Evolutionary conservation across 768 basidiomycete species (phyloP).

Genomic region (Lactarius tabidus): DNA sequence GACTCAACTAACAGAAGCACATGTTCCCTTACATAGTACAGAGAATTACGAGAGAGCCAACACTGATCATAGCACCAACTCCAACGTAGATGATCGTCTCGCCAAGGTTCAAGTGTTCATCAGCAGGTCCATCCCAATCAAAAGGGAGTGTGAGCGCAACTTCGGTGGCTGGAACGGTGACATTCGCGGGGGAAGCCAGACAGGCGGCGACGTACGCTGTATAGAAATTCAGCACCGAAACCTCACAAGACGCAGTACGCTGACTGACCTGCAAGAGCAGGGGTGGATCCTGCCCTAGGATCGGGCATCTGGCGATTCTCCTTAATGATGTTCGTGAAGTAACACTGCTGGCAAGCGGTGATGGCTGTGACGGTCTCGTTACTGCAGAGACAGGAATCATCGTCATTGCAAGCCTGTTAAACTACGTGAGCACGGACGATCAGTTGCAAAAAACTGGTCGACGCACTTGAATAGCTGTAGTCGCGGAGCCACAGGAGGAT

Average conservation of each 20-base stretch:
- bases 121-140: slow-evolving; percentile 60
- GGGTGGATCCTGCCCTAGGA: slow-evolving; percentile 53
- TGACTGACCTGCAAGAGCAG: slow-evolving; percentile 51
- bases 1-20: background rate
- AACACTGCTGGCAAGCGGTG: slow-evolving; percentile 60
- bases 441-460: background rate
- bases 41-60: slow-evolving; percentile 47
- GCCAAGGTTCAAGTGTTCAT: slow-evolving; percentile 41
- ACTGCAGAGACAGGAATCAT: slow-evolving; percentile 54
- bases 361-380: slow-evolving; percentile 41
- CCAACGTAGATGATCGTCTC: slow-evolving; percentile 45
- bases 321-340: slow-evolving; percentile 52
- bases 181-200: slow-evolving; percentile 31
- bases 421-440: background rate
- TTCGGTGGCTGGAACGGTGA: slow-evolving; percentile 38
- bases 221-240: background rate
- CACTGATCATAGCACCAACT: slow-evolving; percentile 45
- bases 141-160: slow-evolving; percentile 44
- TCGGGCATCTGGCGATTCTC: slow-evolving; percentile 48
- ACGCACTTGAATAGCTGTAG: slow-evolving; percentile 30
- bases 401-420: slow-evolving; percentile 40
- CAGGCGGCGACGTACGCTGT: slow-evolving; percentile 58
- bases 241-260: background rate
- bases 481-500: slow-evolving; percentile 31
- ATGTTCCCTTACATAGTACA: slow-evolving; percentile 44